phyloP scores from a whole-genome alignment of 176 grass and related monocot species.

The maize (Zea mays) region Zm-B73-REFERENCE-NAM-5.0 NC_050097.1:8989001-8989500 shows the following conservation, averaged over 20 bases:
- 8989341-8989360: constrained; percentile 53
- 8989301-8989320: constrained; percentile 14
- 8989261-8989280: too few relatives aligned
- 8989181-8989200: constrained; percentile 7
- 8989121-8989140: background rate
- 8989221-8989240: constrained; percentile 26
- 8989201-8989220: too few relatives aligned
- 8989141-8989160: background rate
- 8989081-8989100: background rate
- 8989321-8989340: constrained; percentile 20
- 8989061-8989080: background rate
- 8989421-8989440: background rate
- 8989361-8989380: constrained; percentile 61
- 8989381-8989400: constrained; percentile 46
- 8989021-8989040: background rate
- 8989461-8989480: background rate
- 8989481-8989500: constrained; percentile 53
- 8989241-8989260: background rate
- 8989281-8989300: too few relatives aligned
- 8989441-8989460: background rate
- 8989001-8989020: background rate
- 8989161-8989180: constrained; percentile 16
- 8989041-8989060: background rate
- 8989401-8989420: constrained; percentile 44
- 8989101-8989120: background rate